A percentile compares a stretch with the other conserved stretches of the same genome.
phyloP scores from a whole-genome alignment of 441 rosid species.

The Adansonia gregorii region DNA sequence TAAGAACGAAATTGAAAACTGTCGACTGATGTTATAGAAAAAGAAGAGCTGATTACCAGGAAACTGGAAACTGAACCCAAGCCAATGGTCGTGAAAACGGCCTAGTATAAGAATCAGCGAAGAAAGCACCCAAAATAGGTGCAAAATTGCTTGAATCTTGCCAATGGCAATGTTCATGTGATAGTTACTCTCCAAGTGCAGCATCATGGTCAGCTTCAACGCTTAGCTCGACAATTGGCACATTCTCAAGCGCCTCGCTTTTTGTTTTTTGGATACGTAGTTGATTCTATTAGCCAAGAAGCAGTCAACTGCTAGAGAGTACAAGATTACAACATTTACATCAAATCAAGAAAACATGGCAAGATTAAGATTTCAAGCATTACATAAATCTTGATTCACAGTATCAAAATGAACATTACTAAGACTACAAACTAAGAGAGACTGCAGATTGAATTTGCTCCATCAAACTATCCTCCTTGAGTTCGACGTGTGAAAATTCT shows the following conservation, averaged over 20 bases:
- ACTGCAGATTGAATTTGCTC: too few species aligned
- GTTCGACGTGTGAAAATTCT: too few species aligned
- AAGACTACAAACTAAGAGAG: too few species aligned
- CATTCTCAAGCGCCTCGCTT: slow-evolving; percentile 34
- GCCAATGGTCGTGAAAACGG: slow-evolving; percentile 29
- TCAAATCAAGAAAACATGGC: too few species aligned
- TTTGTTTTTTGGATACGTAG: too few species aligned
- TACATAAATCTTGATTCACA: too few species aligned
- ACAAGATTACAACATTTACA: too few species aligned
- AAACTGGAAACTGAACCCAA: slow-evolving; percentile 29
- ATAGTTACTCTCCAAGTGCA: slow-evolving; percentile 32
- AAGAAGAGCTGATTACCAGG: slow-evolving; percentile 20
- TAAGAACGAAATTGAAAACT: neutral
- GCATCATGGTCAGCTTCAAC: slow-evolving; percentile 32
- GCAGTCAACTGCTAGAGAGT: too few species aligned
- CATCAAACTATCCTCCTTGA: too few species aligned
- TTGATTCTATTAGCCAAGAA: too few species aligned
- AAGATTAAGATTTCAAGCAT: too few species aligned
- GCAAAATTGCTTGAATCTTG: slow-evolving; percentile 26
- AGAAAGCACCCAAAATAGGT: slow-evolving; percentile 32
- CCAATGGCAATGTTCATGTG: slow-evolving; percentile 30
- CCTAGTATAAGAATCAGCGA: slow-evolving; percentile 41
- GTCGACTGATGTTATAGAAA: neutral
- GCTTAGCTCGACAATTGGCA: slow-evolving; percentile 30
- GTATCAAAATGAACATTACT: too few species aligned